Evolutionary conservation across 1,284 basidiomycete genomes (phyloP), one percentile per base, ranked within the genome.

Genomic region (Caloboletus firmus): DNA sequence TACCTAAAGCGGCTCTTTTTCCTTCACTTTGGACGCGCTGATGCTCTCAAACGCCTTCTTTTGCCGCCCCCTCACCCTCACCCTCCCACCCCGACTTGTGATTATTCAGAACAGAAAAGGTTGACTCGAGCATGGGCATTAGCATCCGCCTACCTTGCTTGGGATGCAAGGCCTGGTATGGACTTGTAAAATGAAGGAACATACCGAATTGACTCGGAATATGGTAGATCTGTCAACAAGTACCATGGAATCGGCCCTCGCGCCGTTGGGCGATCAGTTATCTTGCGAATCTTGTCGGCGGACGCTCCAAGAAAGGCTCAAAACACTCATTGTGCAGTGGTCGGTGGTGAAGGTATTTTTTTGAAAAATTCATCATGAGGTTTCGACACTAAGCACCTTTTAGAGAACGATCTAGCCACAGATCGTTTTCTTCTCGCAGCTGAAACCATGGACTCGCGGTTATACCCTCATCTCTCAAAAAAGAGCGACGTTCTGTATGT

Each of bases 251-350:
- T 81, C 79, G 7, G 80, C 85, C 24, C 72, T 86, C 20, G 73
- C 74, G 20, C 84, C 84, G 3, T 66, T 86, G 28, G 76, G 76
- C 39, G 82, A 84, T 34, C 83, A 83, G 58, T 65, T 87, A 13
- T 71, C 74, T 22, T 87, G 84, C 61, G 79, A 84, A 24, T 74
- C 82, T 28, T 91, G 89, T 67, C 80, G 80, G 59, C 65, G 72
- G 49, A 72, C 79, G 3, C 76, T 91, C 20, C 72, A 77, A 49
- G 83, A 87, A 39, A 80, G 89, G 30, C 80, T 91, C 49, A 84
- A 83, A 68, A 79, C 79, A 54, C 75, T 91, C 40, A 73, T 89
- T 41, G 71, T 84, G 20, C 86, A 90, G 63, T 91, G 89, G 89
- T 85, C 89, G 9, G 75, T 84, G 35, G 85, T 91, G 43, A 91